These are phyloP conservation scores for Aspergillus sp. DNA, from an alignment of 2,329 filamentous ascomycete species.

Conservation along the genomic window DNA sequence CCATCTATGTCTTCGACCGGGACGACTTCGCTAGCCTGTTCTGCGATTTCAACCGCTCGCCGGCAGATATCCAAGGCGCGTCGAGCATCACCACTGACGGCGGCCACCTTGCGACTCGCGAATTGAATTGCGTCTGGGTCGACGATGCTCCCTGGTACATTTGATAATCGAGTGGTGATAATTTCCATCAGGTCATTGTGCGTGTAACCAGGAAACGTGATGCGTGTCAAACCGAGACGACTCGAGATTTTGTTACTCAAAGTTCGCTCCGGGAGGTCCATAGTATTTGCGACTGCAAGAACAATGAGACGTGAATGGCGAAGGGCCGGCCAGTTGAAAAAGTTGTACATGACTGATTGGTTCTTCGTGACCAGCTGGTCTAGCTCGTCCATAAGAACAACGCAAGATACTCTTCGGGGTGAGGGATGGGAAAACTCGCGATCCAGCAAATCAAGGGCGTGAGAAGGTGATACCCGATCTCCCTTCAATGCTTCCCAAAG, in stretches of 20 bases:
- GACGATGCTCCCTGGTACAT: slow-evolving; percentile 84
- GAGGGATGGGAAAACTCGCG: slow-evolving; percentile 90
- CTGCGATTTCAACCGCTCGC: slow-evolving; percentile 90
- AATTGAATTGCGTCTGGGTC: slow-evolving; percentile 94
- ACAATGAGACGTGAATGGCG: slow-evolving; percentile 92
- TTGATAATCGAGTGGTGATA: slow-evolving; percentile 88
- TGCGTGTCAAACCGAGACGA: slow-evolving; percentile 82
- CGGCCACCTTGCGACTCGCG: slow-evolving; percentile 91
- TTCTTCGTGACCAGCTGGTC: slow-evolving; percentile 98
- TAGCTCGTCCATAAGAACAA: slow-evolving; percentile 97
- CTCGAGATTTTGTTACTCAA: slow-evolving; percentile 98
- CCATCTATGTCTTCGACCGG: slow-evolving; percentile 21
- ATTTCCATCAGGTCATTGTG: slow-evolving; percentile 97
- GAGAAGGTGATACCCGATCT: slow-evolving; percentile 85
- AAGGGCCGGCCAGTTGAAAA: slow-evolving; percentile 97
- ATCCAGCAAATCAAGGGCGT: slow-evolving; percentile 87
- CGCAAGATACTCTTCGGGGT: slow-evolving; percentile 86
- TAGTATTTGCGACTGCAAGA: slow-evolving; percentile 95
- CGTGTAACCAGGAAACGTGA: slow-evolving; percentile 96
- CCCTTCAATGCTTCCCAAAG: slow-evolving; percentile 96
- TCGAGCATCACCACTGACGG: slow-evolving; percentile 90
- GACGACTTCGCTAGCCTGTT: slow-evolving; percentile 61
- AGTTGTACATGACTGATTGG: slow-evolving; percentile 99
- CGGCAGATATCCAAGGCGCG: slow-evolving; percentile 93
- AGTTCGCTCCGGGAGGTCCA: slow-evolving; percentile 95